phyloP scores from a whole-genome alignment of 352 stramenopile genomes.

The Phytophthora multivora region DNA sequence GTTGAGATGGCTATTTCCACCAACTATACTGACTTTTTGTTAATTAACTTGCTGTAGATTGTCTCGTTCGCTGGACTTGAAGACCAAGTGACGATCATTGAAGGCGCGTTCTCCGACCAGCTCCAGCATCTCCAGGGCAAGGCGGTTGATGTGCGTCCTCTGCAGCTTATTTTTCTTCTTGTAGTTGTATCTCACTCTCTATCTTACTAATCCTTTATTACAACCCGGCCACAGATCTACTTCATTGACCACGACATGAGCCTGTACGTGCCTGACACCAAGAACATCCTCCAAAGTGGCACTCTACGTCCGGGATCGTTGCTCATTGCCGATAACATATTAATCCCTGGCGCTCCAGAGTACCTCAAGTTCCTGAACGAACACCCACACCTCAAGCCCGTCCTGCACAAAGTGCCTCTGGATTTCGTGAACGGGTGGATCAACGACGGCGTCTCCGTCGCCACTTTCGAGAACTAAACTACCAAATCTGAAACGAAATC shows the following conservation, averaged over 20 bases:
- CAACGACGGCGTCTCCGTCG: no score
- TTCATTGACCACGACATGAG: constrained; percentile 58
- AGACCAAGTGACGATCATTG: neutral
- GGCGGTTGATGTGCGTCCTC: no score
- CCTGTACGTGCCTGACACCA: constrained; percentile 43
- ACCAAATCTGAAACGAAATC: no score
- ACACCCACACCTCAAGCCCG: no score
- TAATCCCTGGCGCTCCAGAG: constrained; percentile 44
- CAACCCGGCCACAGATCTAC: constrained; percentile 19
- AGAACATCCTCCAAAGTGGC: constrained; percentile 43
- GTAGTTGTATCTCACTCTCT: no score
- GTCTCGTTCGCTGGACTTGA: neutral
- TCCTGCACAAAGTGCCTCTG: no score
- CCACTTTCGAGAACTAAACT: no score
- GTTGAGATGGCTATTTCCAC: neutral
- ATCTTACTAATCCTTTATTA: neutral
- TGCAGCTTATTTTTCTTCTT: no score
- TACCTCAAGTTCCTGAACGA: constrained; percentile 43
- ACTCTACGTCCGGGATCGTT: constrained; percentile 13
- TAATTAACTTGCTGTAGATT: neutral
- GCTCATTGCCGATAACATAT: constrained; percentile 5
- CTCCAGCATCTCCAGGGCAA: neutral
- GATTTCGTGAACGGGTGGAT: no score
- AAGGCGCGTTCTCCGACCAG: neutral
- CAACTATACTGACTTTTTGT: no score